Percentiles rank a stretch among this genome's conserved stretches.
These are phyloP conservation scores for Rosa lucieae DNA, from an alignment of 306 rosid species.

Conservation along the genomic window DNA sequence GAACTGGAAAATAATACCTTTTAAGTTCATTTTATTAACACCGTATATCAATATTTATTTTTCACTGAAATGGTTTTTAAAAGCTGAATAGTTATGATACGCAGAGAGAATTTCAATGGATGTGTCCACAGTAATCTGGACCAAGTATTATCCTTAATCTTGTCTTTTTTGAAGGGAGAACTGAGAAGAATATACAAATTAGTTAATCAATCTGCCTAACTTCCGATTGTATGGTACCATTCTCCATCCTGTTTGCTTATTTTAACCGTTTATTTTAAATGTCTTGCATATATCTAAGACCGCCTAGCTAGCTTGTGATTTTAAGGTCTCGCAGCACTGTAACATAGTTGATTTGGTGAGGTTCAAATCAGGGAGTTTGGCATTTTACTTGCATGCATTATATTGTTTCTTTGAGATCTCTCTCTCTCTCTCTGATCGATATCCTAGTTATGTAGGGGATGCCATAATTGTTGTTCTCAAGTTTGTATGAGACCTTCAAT, in stretches of 20 bases:
- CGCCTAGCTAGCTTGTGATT: no score
- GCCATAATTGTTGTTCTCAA: background rate
- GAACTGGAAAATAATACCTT: background rate
- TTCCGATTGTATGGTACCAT: background rate
- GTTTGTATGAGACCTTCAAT: no score
- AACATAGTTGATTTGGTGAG: no score
- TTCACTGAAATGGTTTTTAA: no score
- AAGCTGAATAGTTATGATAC: no score
- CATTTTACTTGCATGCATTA: background rate
- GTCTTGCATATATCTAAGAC: no score
- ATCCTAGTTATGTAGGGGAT: background rate
- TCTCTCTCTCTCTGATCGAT: background rate
- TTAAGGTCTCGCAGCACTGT: no score
- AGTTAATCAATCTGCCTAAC: background rate
- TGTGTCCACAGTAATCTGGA: background rate
- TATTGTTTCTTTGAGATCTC: background rate
- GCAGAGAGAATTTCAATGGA: no score
- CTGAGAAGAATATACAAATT: background rate
- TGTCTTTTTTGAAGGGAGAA: background rate
- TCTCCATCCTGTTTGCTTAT: background rate
- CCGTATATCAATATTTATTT: no score
- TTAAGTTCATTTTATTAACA: no score
- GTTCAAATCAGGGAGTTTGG: no score
- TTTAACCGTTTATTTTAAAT: no score
- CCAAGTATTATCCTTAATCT: background rate